Percentiles rank a stretch among this genome's conserved stretches.
These are phyloP conservation scores for Stygiomarasmius scandens DNA, from an alignment of 1,284 basidiomycete species.

Conservation along the genomic window DNA sequence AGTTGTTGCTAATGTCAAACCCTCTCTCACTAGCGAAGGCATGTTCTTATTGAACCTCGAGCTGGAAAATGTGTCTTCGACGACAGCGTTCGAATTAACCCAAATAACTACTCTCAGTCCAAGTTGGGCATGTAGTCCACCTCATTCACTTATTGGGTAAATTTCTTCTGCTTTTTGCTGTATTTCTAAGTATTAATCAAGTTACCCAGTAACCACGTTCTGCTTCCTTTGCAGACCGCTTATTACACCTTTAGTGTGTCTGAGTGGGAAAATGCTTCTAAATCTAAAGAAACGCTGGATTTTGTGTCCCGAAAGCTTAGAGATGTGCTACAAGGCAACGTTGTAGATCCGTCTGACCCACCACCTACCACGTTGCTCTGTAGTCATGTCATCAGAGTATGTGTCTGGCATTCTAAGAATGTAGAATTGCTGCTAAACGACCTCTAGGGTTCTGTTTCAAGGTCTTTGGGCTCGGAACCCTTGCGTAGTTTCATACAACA, in stretches of 20 bases:
- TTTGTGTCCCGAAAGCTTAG: constrained; percentile 58
- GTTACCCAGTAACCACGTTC: constrained; percentile 42
- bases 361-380: constrained; percentile 59
- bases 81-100: constrained; percentile 47
- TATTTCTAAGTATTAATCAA: constrained; percentile 11
- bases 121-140: constrained; percentile 55
- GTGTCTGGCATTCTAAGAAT: constrained; percentile 3
- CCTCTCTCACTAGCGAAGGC: constrained; percentile 50
- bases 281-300: constrained; percentile 42
- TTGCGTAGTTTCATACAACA: constrained; percentile 52
- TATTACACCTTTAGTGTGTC: constrained; percentile 47
- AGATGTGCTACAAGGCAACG: constrained; percentile 55
- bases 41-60: constrained; percentile 62
- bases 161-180: constrained; percentile 26
- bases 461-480: constrained; percentile 22
- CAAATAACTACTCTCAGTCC: constrained; percentile 68
- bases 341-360: constrained; percentile 45
- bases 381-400: constrained; percentile 53
- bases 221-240: constrained; percentile 51
- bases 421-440: neutral
- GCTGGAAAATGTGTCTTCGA: constrained; percentile 51
- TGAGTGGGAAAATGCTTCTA: constrained; percentile 40
- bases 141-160: constrained; percentile 42
- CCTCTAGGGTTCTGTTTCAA: neutral
- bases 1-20: constrained; percentile 48